Base-by-base conservation (phyloP, 768 basidiomycete species). In the Termitomyces bulborhizus region DNA sequence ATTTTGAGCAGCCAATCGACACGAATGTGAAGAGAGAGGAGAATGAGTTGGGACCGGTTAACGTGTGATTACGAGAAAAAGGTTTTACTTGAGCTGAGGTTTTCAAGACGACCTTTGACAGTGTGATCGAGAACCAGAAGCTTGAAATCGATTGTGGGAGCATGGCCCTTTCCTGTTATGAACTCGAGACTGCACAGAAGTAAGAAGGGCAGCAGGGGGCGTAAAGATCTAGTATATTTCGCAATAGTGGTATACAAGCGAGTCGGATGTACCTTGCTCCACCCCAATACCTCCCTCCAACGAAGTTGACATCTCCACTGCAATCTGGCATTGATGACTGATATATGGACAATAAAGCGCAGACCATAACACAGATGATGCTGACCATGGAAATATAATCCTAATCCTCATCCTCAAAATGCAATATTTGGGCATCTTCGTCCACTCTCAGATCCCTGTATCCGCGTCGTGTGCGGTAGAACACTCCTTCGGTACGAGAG, bases 361-460 rank as follows among this genome's bases (percentile, higher is more conserved):
- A 56, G 31, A 40, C 6, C 40, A n/a, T 13, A 29, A 39, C 24
- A 55, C 32, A 15, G 13, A 26, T 16, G 32, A 43, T 26, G 34
- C 31, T n/a, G 2, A 34, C 16, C 12, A 34, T 29, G 13, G 21
- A 24, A 21, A 39, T 42, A 46, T 39, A 24, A 48, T 37, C 56
- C 52, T 66, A 74, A 11, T 80, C 78, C 62, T 93, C 91, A 60
- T 93, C 91, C 62, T 92, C 89, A 64, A 93, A 93, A 50, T 84
- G 77, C 54, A 93, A 70, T 55, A 93, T 82, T 70, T 90, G 91
- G 21, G 91, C 91, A 69, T 94, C 92, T 68, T 93, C 91, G 65
- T 94, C 92, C 51, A 93, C 79, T 0, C 89, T 82, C 50, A 93
- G 68, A 62, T 89, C 79, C 61, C 91, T 76, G 62, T 89, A 93